Conservation (phyloP, 148 eudicot genomes). For the Arbutus unedo region DNA sequence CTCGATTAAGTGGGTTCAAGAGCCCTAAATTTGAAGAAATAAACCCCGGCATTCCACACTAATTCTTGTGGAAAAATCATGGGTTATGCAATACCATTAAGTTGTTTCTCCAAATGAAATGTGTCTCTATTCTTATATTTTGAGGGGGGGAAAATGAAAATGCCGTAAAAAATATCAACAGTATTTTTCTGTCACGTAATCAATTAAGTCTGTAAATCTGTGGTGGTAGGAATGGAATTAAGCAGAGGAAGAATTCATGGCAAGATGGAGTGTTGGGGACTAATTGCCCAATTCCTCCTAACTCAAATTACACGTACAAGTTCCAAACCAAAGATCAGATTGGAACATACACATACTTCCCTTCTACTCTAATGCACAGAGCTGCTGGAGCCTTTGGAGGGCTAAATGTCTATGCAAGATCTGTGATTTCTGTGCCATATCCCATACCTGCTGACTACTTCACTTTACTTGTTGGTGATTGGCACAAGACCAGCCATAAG, state of each 20-base stretch:
- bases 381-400: constrained; percentile 94
- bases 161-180: too few relatives aligned
- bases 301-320: constrained; percentile 72
- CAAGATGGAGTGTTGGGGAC: constrained; percentile 98
- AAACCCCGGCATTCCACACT: background rate
- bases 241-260: constrained; percentile 98
- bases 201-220: too few relatives aligned
- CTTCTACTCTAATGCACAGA: constrained; percentile 75
- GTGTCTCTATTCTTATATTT: background rate
- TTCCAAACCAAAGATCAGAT: constrained; percentile 95
- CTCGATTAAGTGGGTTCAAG: background rate
- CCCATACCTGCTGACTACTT: constrained; percentile 71
- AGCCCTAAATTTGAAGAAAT: background rate
- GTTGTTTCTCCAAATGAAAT: background rate
- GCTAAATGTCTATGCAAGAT: constrained; percentile 72
- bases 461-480: constrained; percentile 81
- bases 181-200: background rate
- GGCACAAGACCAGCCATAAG: constrained; percentile 73
- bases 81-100: background rate
- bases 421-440: constrained; percentile 77
- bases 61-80: background rate
- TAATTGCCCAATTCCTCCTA: constrained; percentile 86
- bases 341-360: constrained; percentile 89
- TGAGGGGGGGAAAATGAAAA: too few relatives aligned
- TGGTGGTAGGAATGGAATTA: constrained; percentile 78